Base-by-base conservation (phyloP, 2,329 filamentous ascomycete genomes). In the Colletotrichum liaoningense region DNA sequence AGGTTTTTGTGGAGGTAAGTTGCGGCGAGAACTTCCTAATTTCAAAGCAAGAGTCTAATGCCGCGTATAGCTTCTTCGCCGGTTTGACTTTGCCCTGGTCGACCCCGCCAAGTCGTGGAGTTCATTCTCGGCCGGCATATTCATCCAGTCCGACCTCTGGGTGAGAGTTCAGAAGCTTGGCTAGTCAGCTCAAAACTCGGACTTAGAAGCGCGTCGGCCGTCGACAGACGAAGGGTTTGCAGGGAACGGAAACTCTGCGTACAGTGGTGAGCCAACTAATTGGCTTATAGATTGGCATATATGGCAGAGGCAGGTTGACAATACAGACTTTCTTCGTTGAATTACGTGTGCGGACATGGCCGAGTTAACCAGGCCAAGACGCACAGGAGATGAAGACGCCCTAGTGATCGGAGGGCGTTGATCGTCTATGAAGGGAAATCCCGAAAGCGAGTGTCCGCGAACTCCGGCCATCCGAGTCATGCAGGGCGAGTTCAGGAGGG, bases 1-100 rank as follows among this genome's bases (percentile, higher is more conserved):
- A 87, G 77, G 77, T 83, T 3, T 79, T 86, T 69, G 82, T 84
- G 42, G 83, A 86, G 81, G 84, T 86, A 74, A 78, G 81, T 69
- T 16, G 14, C 38, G 14, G 60, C 49, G 14, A 11, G 12, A 14
- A 22, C 28, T 16, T 14, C 5, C 26, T n/a, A 26, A 63, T 55
- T 12, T 35, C 30, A 6, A 26, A 30, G 30, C 8, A 49, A 22
- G 19, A n/a, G 42, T 57, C 52, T 33, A 8, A 33, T 14, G n/a
- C 80, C 42, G 8, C 42, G 67, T 75, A 11, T 24, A 83, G 81
- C 67, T 83, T 2, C 64, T 83, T 22, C 75, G 80, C 5, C 76
- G 77, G 1, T 83, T 82, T 71, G 80, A 83, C 56, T 76, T 83
- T 62, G 75, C 78, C 1, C 77, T 80, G 16, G 77, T 79, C 9